Evolutionary conservation across 306 rosid genomes (phyloP), one percentile per base, ranked within the genome.

Genomic region (Ochetophila trinervis): DNA sequence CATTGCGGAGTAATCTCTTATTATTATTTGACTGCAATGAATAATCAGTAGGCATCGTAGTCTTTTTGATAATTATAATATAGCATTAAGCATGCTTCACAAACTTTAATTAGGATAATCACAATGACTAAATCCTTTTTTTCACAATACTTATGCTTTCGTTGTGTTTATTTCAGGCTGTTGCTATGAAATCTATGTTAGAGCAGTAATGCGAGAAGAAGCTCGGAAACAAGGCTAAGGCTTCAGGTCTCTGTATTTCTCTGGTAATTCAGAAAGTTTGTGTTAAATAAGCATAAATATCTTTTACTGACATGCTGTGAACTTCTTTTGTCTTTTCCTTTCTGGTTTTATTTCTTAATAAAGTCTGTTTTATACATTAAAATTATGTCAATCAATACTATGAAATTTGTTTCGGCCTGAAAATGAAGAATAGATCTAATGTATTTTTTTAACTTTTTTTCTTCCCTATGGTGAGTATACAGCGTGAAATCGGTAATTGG

Each of bases 171-270:
- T 70, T 53, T 69, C 87, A 87, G 94, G 96, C 53, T 79, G 86
- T 80, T 79, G 86, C 84, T 93, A 89, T 18, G 97, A 89, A 83
- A 76, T 93, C 72, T 86, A 87, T 44, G 85, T 86, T 42, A 89
- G 21, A 74, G 85, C 84, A 11, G 56, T 68, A 45, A 62, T 58
- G 75, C 82, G 89, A 70, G 81, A 84, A 75, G 91, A 84, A 53
- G 75, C 93, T 59, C 75, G 77, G 49, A 71, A 27, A 73, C 60
- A 74, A 79, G 63, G 79, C 76, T 12, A 52, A 60, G 20, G 60
- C 68, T 18, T 50, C 24, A 5, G 61, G 68, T 50, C 81, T 70
- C 47, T 57, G 58, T 72, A 15, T 66, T 72, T 57, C 62, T 40
- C 62, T 62, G 73, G 54, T 60, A 59, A 72, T 20, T n/a, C 27